Evolutionary conservation across 768 basidiomycete genomes (phyloP).

Genomic region (Asterophora lycoperdoides): DNA sequence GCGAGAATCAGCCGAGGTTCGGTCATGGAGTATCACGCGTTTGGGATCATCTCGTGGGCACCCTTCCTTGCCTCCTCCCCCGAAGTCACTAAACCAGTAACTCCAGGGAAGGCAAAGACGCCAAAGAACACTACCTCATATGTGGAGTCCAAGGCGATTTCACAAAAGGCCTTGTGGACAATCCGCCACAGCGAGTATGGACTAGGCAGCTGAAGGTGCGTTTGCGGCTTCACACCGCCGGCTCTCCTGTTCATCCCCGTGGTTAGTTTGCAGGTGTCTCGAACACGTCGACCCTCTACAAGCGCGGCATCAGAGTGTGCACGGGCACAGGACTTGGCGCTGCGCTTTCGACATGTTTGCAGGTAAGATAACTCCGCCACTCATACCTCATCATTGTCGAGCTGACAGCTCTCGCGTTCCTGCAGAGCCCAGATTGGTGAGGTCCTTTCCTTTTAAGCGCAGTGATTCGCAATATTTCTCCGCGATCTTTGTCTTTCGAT

Average conservation of each 20-base stretch:
- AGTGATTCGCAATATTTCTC: conserved; percentile 16
- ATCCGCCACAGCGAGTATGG: conserved; percentile 72
- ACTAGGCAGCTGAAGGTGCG: conserved; percentile 75
- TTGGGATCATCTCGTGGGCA: conserved; percentile 75
- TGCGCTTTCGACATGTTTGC: conserved; percentile 74
- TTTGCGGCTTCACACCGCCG: background rate
- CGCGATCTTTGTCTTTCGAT: conserved; percentile 3
- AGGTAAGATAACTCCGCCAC: conserved; percentile 43
- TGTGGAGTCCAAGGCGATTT: conserved; percentile 87
- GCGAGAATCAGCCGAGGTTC: conserved; percentile 74
- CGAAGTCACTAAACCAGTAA: conserved; percentile 2
- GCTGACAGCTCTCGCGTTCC: conserved; percentile 9
- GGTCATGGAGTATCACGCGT: conserved; percentile 81
- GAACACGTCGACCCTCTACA: conserved; percentile 73
- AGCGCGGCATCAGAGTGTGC: conserved; percentile 78
- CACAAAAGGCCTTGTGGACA: conserved; percentile 65
- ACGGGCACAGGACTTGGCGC: conserved; percentile 84
- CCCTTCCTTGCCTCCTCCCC: conserved; percentile 6
- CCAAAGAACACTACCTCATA: conserved; percentile 77
- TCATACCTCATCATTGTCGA: background rate
- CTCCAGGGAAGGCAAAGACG: conserved; percentile 62
- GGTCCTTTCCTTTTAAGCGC: conserved; percentile 8
- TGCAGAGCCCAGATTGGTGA: conserved; percentile 47
- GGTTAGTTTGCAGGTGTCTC: conserved; percentile 75
- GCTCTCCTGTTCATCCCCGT: background rate